Base-by-base conservation (phyloP, 106 monocot genomes). In the Dioscorea dumetorum region DNA sequence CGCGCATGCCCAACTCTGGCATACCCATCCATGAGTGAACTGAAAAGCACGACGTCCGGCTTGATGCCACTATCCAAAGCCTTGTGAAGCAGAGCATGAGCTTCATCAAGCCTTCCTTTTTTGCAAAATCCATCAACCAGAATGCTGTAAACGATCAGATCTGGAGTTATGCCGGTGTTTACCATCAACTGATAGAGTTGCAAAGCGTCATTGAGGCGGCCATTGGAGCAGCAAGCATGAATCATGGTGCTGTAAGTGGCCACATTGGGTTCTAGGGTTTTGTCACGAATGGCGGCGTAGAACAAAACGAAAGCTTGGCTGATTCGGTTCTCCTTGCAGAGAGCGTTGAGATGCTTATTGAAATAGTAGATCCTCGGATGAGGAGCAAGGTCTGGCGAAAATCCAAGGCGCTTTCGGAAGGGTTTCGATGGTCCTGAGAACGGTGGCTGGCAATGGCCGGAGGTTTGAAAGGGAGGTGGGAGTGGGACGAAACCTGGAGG, bases 191-290 rank as follows among this genome's bases (percentile, higher is more conserved):
- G 33, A 24, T 58, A 85, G 31, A 78, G 9, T 22, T 33, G 12
- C 22, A 68, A 19, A 2, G 85, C 80, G 22, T 23, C 73, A 70
- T 73, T 65, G 65, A 86, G 48, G 12, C 70, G 66, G 12, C 79
- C 75, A 6, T 48, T 58, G 18, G 69, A 70, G 35, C 86, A 86
- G 56, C 41, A 79, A 48, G 62, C 72, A 58, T 61, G 72, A 17
- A 86, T 78, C 60, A 86, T n/a, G 53, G 78, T 86, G 54, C 81
- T 81, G 41, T 78, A 86, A 32, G 85, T 86, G 16, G 80, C 81
- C 6, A 86, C 85, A 63, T 60, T 78, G 23, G 81, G 81, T 20
- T 66, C 61, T 9, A 78, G 85, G 16, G 75, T 75, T 18, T 33
- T 33, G 51, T 72, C 61, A 13, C 69, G 32, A n/a, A 63, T 67